Evolutionary conservation across 108 stramenopile genomes (phyloP), one percentile per base, ranked within the genome.

Genomic region (Nitzschia sp.): DNA sequence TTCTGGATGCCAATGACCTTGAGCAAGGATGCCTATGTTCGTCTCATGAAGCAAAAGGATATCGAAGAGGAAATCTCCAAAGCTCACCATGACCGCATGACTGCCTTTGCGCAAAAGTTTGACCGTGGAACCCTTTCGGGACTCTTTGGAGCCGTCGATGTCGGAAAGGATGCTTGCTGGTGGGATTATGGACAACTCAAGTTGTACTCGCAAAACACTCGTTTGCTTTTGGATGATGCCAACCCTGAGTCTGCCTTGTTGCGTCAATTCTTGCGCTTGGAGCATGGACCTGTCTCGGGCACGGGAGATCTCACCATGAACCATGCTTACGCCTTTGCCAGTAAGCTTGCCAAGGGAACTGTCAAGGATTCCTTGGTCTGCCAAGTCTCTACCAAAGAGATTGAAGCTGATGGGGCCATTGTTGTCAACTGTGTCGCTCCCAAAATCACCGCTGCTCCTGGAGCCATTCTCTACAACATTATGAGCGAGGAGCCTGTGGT

Each of bases 1-100:
- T 94, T 97, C 73, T 98, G 98, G 98, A 98, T 98, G 98, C 96
- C 98, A 8, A 67, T 98, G 43, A 98, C 97, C 1, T 76, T 98
- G 48, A 80, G 85, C 19, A 62, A 81, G 44, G 86, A 84, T 19
- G 94, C 87, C 40, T 98, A 98, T 71, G 75, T 93, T 14, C 66
- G 79, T 39, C 71, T 98, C 67, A 95, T 95, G 94, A 69, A 64
- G n/a, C 90, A 91, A 80, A 95, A 95, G 81, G 94, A 82, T 34
- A 88, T 88, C 12, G 86, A 84, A 1, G 79, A 81, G 54, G 83
- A 71, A 37, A 83, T 72, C 52, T 81, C 87, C 52, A 79, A 69
- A 25, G 62, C 77, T 22, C 97, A 97, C 71, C 83, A 92, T 65
- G 84, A 80, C 5, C 88, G 97, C 25, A 95, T 97, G 86, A 74